phyloP scores from a whole-genome alignment of 768 basidiomycete species.

The Hydnomerulius pinastri region DNA sequence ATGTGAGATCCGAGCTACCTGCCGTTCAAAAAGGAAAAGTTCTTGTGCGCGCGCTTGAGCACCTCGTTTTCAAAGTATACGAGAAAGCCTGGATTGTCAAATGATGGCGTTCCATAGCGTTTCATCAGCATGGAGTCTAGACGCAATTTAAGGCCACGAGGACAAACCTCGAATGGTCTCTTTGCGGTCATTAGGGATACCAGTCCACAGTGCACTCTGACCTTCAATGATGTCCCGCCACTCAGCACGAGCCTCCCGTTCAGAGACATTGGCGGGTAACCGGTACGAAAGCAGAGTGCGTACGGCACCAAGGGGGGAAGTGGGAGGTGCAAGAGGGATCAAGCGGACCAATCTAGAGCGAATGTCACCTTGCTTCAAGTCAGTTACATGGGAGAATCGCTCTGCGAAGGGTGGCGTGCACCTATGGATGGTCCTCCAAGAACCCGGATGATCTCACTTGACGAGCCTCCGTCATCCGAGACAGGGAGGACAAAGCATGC shows the following conservation, averaged over 20 bases:
- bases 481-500: conserved; percentile 89
- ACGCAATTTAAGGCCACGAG: not conserved
- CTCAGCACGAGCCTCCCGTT: conserved; percentile 79
- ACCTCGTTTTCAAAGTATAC: conserved; percentile 91
- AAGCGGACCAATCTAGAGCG: conserved; percentile 87
- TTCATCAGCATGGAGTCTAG: too few relatives aligned
- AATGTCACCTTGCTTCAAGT: conserved; percentile 65
- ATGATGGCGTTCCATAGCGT: conserved; percentile 1
- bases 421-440: conserved; percentile 86
- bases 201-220: conserved; percentile 73
- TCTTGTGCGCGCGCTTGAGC: conserved; percentile 87
- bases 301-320: conserved; percentile 72
- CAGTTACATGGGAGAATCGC: conserved; percentile 11
- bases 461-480: conserved; percentile 94
- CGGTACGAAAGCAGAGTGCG: conserved; percentile 78
- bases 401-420: conserved; percentile 29
- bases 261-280: conserved; percentile 65
- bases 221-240: conserved; percentile 96
- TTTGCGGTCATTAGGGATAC: conserved; percentile 87
- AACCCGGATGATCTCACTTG: conserved; percentile 91
- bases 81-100: conserved; percentile 68
- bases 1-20: conserved; percentile 44
- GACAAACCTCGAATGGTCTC: conserved; percentile 82
- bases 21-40: conserved; percentile 91
- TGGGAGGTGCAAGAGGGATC: conserved; percentile 64